These are phyloP conservation scores for Amylostereum areolatum DNA, from an alignment of 1,284 basidiomycete genomes.

Conservation along the genomic window DNA sequence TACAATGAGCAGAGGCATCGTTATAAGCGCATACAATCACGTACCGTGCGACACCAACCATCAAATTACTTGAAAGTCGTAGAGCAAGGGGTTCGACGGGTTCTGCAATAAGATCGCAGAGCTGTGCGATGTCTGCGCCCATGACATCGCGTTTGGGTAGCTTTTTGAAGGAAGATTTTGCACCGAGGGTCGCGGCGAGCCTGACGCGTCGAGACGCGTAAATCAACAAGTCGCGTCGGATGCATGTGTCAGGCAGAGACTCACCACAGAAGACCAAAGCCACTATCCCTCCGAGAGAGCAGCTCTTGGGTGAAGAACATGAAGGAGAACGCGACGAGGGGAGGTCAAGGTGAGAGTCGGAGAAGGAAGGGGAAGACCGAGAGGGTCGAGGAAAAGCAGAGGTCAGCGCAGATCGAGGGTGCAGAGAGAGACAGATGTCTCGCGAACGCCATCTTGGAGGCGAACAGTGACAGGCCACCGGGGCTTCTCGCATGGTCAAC, in stretches of 20 bases:
- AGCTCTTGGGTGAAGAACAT: slow-evolving; percentile 80
- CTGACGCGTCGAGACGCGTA: slow-evolving; percentile 37
- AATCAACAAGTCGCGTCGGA: neutral
- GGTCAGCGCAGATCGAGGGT: too few relatives aligned
- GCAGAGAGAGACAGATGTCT: too few relatives aligned
- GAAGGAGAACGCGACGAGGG: too few relatives aligned
- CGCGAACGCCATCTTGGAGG: too few relatives aligned
- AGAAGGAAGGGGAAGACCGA: too few relatives aligned
- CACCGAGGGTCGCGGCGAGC: slow-evolving; percentile 85
- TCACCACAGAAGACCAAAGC: slow-evolving; percentile 77
- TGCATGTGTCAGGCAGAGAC: neutral
- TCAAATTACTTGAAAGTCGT: slow-evolving; percentile 77
- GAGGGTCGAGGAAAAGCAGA: too few relatives aligned
- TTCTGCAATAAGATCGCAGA: slow-evolving; percentile 75
- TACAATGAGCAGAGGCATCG: neutral
- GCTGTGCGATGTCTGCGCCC: slow-evolving; percentile 70
- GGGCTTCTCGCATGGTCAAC: too few relatives aligned
- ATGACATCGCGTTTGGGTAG: slow-evolving; percentile 75
- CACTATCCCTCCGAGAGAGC: slow-evolving; percentile 67
- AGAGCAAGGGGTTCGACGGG: slow-evolving; percentile 83
- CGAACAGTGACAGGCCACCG: too few relatives aligned
- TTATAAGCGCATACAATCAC: slow-evolving; percentile 16
- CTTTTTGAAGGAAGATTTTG: slow-evolving; percentile 78
- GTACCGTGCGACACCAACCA: slow-evolving; percentile 83
- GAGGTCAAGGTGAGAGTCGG: too few relatives aligned